A percentile compares a stretch with the other conserved stretches of the same genome.
Conservation (phyloP, 805 yeast genomes). For the Candida odintsovae region DNA sequence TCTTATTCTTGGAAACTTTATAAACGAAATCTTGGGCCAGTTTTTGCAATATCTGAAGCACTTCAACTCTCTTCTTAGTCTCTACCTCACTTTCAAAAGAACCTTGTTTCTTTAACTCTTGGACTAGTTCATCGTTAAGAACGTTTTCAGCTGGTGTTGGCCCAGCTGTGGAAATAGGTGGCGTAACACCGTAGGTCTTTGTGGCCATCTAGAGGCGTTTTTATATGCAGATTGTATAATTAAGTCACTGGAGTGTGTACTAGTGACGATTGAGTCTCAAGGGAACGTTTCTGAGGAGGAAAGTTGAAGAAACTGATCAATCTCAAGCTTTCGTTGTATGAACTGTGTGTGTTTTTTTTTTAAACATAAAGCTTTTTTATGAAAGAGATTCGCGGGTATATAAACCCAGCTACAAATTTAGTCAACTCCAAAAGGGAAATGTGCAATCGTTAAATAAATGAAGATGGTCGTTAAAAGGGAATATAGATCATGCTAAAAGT, state of each 20-base stretch:
- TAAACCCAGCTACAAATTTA: no score
- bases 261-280: neutral
- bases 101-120: slow-evolving; percentile 73
- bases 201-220: slow-evolving; percentile 2
- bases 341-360: neutral
- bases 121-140: slow-evolving; percentile 70
- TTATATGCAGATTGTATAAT: neutral
- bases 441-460: neutral
- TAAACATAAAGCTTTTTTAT: no score
- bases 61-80: slow-evolving; percentile 74
- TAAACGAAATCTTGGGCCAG: slow-evolving; percentile 79
- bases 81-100: slow-evolving; percentile 88
- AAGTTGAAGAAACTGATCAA: neutral
- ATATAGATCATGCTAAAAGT: neutral
- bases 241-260: neutral
- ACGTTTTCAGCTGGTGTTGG: slow-evolving; percentile 77
- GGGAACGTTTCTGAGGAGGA: neutral
- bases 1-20: slow-evolving; percentile 69
- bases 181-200: slow-evolving; percentile 24
- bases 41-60: slow-evolving; percentile 63
- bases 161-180: slow-evolving; percentile 77
- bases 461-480: neutral
- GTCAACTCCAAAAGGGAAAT: no score
- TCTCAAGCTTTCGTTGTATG: no score
- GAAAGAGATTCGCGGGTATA: neutral